Evolutionary conservation across 2,329 filamentous ascomycete genomes (phyloP), one percentile per base, ranked within the genome.

Genomic region (Oidium heveae): DNA sequence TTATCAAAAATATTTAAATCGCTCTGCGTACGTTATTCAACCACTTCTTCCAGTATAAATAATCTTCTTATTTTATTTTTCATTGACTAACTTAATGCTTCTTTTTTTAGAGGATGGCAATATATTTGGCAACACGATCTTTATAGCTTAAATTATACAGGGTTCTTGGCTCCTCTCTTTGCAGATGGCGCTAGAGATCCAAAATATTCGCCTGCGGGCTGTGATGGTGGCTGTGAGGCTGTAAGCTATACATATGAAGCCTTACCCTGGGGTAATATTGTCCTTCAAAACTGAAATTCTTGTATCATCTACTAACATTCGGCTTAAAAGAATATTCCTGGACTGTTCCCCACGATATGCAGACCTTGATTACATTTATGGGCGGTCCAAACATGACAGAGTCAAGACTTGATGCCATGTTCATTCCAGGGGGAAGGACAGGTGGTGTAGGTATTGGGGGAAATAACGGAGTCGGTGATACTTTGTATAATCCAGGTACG

Each of bases 61-160:
- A 32, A 32, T 32, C 28, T 32, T 8, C 9, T 32, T 6, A 28
- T 28, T 6, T 32, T 5, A 32, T 32, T 32, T 8, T 13, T 15
- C 5, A 36, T 12, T 37, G 13, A 36, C 33, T 24, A 28, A 28
- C 44, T 32, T 4, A n/a, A 9, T 16, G 39, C 39, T 43, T 3
- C 5, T 37, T 18, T 36, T 12, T 12, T 22, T n/a, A 53, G 52
- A 70, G 72, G n/a, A 79, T 86, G 82, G 82, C 72, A 77, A 20
- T 83, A 83, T 61, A 80, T 84, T 58, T 85, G 79, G 80, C 79
- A 84, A 62, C 63, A 71, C 0, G 64, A 74, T 44, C 71, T 76
- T 51, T 70, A 68, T 0, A 75, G 75, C 0, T 68, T 80, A 0
- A 73, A 72, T 2, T 82, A 81, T 64, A 72, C 67, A 0, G 82